Evolutionary conservation across 202 grass and related monocot genomes (phyloP).

Genomic region (Elaeis oleifera): DNA sequence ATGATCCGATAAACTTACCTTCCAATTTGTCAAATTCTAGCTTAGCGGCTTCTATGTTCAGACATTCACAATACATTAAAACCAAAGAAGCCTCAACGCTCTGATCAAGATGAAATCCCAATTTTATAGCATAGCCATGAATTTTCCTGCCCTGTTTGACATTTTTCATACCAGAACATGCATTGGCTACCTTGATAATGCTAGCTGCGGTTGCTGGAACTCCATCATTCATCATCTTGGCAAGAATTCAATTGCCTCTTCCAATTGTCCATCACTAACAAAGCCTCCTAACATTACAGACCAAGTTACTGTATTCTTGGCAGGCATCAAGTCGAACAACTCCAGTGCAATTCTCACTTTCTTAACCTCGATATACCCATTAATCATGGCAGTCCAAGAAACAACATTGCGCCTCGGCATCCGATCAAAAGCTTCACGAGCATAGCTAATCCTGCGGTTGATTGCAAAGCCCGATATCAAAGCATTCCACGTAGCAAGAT

Average conservation of each 20-base stretch:
- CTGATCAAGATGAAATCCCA: conserved; percentile 33
- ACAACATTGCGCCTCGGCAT: conserved; percentile 43
- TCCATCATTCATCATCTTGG: conserved; percentile 27
- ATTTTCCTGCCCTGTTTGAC: conserved; percentile 34
- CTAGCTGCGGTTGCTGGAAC: conserved; percentile 23
- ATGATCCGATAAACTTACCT: conserved; percentile 43
- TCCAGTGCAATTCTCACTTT: conserved; percentile 26
- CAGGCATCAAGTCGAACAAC: conserved; percentile 46
- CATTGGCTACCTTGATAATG: conserved; percentile 39
- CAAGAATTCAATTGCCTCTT: conserved; percentile 36
- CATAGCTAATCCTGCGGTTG: conserved; percentile 32
- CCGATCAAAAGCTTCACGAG: conserved; percentile 28
- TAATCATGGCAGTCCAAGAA: conserved; percentile 58
- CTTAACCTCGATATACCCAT: conserved; percentile 24
- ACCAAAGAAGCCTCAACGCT: conserved; percentile 51
- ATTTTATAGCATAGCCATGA: conserved; percentile 50
- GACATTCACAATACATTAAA: conserved; percentile 48
- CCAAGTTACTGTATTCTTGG: conserved; percentile 60
- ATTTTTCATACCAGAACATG: conserved; percentile 39
- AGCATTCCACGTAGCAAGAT: conserved; percentile 42
- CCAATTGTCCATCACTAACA: conserved; percentile 25
- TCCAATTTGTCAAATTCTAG: conserved; percentile 68
- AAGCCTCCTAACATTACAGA: conserved; percentile 58
- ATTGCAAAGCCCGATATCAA: conserved; percentile 43
- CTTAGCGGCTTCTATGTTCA: conserved; percentile 29